A percentile compares a stretch with the other conserved stretches of the same genome.
These are phyloP conservation scores for Tetrapyrgos nigripes DNA, from an alignment of 1,284 basidiomycete genomes.

Conservation along the genomic window DNA sequence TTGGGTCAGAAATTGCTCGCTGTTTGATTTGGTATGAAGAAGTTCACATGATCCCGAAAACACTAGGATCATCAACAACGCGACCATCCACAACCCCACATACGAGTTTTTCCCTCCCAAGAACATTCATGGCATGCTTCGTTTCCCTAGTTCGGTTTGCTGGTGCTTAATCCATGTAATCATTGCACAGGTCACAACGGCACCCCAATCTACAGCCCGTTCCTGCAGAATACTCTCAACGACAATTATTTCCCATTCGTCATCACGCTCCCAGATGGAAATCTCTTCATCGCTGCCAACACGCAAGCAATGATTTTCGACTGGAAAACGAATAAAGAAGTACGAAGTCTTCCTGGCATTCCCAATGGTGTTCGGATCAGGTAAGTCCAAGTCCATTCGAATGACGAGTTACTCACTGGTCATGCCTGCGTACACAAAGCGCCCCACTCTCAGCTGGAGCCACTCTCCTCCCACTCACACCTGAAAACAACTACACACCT, in stretches of 20 bases:
- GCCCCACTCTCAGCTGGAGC: slow-evolving; percentile 61
- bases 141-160: not conserved
- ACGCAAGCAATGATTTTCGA: no score
- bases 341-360: slow-evolving; percentile 47
- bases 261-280: no score
- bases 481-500: slow-evolving; percentile 37
- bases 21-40: no score
- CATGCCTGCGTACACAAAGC: not conserved
- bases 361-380: slow-evolving; percentile 63
- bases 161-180: slow-evolving; percentile 52
- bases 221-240: no score
- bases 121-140: slow-evolving; percentile 43
- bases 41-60: no score
- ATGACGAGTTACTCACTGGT: not conserved
- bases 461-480: slow-evolving; percentile 42
- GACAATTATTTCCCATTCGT: no score
- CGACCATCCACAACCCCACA: slow-evolving; percentile 37
- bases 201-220: no score
- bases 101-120: slow-evolving; percentile 50
- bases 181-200: slow-evolving; percentile 31
- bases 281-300: no score
- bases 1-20: no score
- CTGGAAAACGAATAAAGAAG: slow-evolving; percentile 52
- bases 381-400: not conserved
- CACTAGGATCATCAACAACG: slow-evolving; percentile 29